These are phyloP conservation scores for Fusarium sp. DNA, from an alignment of 2,329 filamentous ascomycete species.

Conservation along the genomic window DNA sequence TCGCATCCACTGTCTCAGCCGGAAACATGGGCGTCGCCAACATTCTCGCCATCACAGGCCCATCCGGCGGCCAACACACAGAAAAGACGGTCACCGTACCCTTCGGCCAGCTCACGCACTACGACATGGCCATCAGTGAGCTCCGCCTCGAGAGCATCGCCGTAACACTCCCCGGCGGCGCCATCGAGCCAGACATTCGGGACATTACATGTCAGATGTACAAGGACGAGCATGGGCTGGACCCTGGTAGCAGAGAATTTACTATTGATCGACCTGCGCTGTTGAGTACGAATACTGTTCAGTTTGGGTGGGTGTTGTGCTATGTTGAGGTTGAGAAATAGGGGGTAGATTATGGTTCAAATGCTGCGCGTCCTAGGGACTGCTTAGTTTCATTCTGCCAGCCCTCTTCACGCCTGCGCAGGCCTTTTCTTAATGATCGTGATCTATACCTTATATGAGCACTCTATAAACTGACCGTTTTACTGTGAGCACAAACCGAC, in stretches of 20 bases:
- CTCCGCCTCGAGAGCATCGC: constrained; percentile 7
- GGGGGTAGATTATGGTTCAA: neutral
- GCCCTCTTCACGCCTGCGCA: neutral
- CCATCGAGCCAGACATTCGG: neutral
- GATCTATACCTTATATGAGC: neutral
- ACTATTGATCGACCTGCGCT: constrained; percentile 1
- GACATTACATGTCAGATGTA: constrained; percentile 31
- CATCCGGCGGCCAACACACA: neutral
- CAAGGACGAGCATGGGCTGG: constrained; percentile 24
- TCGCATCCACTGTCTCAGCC: neutral
- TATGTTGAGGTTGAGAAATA: constrained; percentile 6
- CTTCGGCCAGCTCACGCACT: neutral
- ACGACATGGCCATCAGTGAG: neutral
- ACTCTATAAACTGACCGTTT: neutral
- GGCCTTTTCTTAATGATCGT: neutral
- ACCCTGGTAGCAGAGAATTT: constrained; percentile 24
- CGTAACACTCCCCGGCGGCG: constrained; percentile 6
- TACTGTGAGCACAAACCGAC: neutral
- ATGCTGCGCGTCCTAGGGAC: neutral
- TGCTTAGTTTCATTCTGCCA: neutral
- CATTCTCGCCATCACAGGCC: neutral
- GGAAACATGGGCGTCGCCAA: neutral
- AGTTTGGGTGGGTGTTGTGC: constrained; percentile 35
- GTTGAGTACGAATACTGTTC: constrained; percentile 29
- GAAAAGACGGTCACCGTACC: neutral